Base-by-base conservation (phyloP, 2,329 filamentous ascomycete genomes). In the Diaporthe velutina region DNA sequence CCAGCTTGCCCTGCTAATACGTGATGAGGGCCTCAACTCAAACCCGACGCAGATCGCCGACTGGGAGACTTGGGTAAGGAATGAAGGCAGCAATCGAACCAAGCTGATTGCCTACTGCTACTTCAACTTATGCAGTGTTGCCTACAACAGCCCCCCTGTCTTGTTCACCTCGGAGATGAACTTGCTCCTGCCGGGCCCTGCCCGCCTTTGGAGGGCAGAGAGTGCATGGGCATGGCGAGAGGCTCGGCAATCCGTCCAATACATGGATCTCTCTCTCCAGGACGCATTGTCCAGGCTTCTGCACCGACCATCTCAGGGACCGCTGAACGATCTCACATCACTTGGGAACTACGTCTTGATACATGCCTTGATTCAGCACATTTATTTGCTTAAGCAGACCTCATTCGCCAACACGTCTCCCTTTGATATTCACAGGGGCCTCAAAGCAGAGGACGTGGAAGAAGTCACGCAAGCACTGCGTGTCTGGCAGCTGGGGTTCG, bases 291-390 rank as follows among this genome's bases (percentile, higher is more conserved):
- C 86, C 7, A 84, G 88, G 54, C 83, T 92, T 0, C 86, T 93
- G 48, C 86, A 88, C 35, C 87, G 90, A 48, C 83, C 85, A 4
- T 83, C 85, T 1, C 86, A 89, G 76, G 85, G 84, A 0, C 84
- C 88, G 0, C 86, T 87, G 1, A 82, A 85, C 0, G 86, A 87
- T 58, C 84, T 90, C 73, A 90, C 90, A 0, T 90, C 91, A 0
- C 82, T 93, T 9, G 93, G 92, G 0, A 93, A 93, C 78, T 94
- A 95, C 77, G 89, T 94, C 10, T 85, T 95, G 45, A 92, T 95
- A 4, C 92, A 94, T 79, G 92, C 92, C 4, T 81, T 95, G 33
- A 88, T 94, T 15, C 93, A 95, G 78, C 92, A 94, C 76, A 92
- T 95, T 22, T 94, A 92, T 80, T 85, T 94, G 50, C 82, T 93